A percentile compares a stretch with the other conserved stretches of the same genome.
phyloP scores from a whole-genome alignment of 495 filamentous ascomycete species.

The Podospora conica region DNA sequence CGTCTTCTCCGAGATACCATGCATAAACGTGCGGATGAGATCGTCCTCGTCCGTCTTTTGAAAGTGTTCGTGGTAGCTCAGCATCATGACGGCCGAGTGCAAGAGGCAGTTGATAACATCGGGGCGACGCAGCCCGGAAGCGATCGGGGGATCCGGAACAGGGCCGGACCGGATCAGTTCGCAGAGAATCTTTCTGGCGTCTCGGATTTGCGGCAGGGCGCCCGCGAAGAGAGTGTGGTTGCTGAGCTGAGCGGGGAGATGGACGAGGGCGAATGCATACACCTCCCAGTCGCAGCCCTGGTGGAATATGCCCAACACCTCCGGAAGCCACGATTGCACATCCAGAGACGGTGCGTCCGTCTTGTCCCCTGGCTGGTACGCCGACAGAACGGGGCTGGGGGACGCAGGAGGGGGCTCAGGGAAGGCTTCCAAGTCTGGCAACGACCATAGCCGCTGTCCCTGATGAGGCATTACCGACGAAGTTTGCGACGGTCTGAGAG shows the following conservation, averaged over 20 bases:
- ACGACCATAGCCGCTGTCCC: slow-evolving; percentile 45
- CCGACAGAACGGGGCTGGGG: slow-evolving; percentile 42
- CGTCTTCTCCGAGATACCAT: slow-evolving; percentile 76
- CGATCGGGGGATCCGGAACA: slow-evolving; percentile 67
- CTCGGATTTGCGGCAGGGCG: slow-evolving; percentile 63
- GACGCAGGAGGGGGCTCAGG: slow-evolving; percentile 38
- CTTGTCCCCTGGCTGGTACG: background rate
- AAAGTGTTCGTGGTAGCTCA: slow-evolving; percentile 83
- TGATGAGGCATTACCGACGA: slow-evolving; percentile 28
- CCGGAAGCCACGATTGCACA: slow-evolving; percentile 69
- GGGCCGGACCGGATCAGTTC: slow-evolving; percentile 69
- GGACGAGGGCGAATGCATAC: slow-evolving; percentile 82
- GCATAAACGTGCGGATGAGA: slow-evolving; percentile 75
- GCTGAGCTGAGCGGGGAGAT: slow-evolving; percentile 79
- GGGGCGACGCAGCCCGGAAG: slow-evolving; percentile 72
- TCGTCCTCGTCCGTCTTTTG: slow-evolving; percentile 81
- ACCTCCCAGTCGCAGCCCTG: slow-evolving; percentile 85
- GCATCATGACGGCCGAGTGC: slow-evolving; percentile 72
- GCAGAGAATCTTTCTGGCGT: slow-evolving; percentile 70
- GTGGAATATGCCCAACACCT: slow-evolving; percentile 65
- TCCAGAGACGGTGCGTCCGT: slow-evolving; percentile 45
- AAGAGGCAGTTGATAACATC: slow-evolving; percentile 87
- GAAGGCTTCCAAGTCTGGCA: slow-evolving; percentile 46
- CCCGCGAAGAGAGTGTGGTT: slow-evolving; percentile 81
- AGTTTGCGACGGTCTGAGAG: slow-evolving; percentile 32